phyloP scores from a whole-genome alignment of 108 stramenopile genomes.

The Discostella stelligeroides region DNA sequence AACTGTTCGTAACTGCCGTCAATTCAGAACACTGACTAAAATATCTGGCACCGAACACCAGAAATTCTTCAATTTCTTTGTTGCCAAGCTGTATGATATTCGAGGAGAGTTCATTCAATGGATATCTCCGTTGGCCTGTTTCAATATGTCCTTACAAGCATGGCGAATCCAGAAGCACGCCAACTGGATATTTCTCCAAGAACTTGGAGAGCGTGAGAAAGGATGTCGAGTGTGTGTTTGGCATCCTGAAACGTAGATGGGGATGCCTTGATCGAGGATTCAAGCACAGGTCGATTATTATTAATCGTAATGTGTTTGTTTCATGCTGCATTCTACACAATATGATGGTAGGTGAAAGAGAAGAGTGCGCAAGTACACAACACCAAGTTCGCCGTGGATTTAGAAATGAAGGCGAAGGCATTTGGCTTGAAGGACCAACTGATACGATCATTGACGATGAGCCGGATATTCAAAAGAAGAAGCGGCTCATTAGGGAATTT shows the following conservation, averaged over 20 bases:
- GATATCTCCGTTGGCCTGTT: conserved; percentile 43
- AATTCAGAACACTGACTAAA: not conserved
- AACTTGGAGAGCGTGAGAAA: conserved; percentile 52
- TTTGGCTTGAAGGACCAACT: no score
- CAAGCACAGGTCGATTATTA: conserved; percentile 1
- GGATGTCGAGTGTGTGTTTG: conserved; percentile 54
- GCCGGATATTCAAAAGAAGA: no score
- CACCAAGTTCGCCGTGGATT: no score
- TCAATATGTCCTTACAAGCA: conserved; percentile 32
- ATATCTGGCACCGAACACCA: no score
- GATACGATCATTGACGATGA: no score
- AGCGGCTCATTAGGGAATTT: no score
- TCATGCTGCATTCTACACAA: no score
- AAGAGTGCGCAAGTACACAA: no score
- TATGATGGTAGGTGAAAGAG: conserved; percentile 15
- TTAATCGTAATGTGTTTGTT: conserved; percentile 10
- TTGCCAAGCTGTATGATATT: no score
- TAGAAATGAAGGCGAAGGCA: no score
- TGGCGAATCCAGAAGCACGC: not conserved
- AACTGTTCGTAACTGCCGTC: not conserved
- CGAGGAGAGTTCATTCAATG: conserved; percentile 24
- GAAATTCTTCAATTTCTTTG: no score
- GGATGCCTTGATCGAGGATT: conserved; percentile 19
- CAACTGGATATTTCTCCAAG: conserved; percentile 11
- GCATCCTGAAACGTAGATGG: conserved; percentile 28